phyloP scores from a whole-genome alignment of 169 alveolate species.

The Plasmodium chabaudi region DNA sequence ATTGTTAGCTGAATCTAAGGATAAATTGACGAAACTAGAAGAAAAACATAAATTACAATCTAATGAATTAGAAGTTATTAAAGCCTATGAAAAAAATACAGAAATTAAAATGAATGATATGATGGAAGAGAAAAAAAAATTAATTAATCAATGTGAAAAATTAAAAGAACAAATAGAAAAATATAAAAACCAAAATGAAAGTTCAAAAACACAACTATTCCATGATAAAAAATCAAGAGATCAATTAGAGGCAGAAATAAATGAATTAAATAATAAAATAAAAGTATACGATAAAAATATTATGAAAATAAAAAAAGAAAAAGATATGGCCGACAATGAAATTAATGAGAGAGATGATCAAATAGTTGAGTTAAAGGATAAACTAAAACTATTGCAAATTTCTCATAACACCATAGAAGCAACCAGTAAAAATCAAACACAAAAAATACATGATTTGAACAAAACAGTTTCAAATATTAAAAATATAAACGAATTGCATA shows the following conservation, averaged over 20 bases:
- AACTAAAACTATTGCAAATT: constrained; percentile 88
- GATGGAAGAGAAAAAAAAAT: constrained; percentile 87
- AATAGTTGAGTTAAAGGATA: constrained; percentile 88
- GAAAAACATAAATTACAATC: constrained; percentile 86
- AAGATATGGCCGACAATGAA: constrained; percentile 87
- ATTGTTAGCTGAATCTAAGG: constrained; percentile 89
- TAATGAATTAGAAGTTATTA: constrained; percentile 70
- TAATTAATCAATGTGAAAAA: constrained; percentile 83
- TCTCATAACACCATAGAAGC: constrained; percentile 90
- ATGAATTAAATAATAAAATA: constrained; percentile 87
- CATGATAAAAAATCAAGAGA: constrained; percentile 87
- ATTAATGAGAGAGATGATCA: constrained; percentile 91
- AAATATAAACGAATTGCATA: constrained; percentile 85
- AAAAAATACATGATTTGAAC: constrained; percentile 82
- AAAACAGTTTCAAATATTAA: constrained; percentile 83
- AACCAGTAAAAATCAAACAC: constrained; percentile 82
- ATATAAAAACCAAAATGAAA: constrained; percentile 87
- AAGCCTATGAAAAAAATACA: constrained; percentile 71
- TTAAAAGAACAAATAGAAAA: constrained; percentile 85
- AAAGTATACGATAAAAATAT: constrained; percentile 88
- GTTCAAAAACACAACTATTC: constrained; percentile 86
- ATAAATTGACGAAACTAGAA: constrained; percentile 87
- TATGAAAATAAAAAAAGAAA: constrained; percentile 83
- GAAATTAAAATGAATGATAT: constrained; percentile 78
- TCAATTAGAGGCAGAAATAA: constrained; percentile 88